Conservation (phyloP, 495 filamentous ascomycete genomes). For the Hypoxylon rickii region DNA sequence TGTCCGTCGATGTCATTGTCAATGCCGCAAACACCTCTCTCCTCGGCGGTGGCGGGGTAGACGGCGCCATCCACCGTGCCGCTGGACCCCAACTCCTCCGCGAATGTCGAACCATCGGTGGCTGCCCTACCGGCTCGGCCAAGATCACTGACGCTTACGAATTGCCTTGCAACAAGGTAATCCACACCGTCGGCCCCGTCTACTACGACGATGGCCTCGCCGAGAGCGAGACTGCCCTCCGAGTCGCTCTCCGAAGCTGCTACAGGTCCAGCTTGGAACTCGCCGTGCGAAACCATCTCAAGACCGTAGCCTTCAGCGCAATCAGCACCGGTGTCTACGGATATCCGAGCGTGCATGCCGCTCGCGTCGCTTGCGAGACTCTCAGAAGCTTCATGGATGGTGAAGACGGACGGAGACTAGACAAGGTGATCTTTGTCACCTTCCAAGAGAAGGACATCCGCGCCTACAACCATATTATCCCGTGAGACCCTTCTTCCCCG, state of each 20-base stretch:
- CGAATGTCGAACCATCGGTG: constrained; percentile 70
- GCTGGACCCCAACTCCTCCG: constrained; percentile 70
- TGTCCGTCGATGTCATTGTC: constrained; percentile 82
- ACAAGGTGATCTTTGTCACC: constrained; percentile 78
- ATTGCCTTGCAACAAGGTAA: constrained; percentile 76
- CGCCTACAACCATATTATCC: constrained; percentile 69
- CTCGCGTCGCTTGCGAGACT: constrained; percentile 66
- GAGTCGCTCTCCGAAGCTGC: constrained; percentile 65
- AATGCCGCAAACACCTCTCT: constrained; percentile 87
- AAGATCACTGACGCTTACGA: constrained; percentile 82
- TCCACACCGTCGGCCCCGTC: constrained; percentile 91
- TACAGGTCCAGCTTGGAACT: constrained; percentile 76
- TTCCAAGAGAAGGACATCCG: constrained; percentile 77
- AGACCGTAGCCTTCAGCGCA: constrained; percentile 78
- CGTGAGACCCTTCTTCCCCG: constrained; percentile 61
- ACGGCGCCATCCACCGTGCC: constrained; percentile 83
- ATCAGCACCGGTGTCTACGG: constrained; percentile 90
- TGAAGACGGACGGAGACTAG: constrained; percentile 59
- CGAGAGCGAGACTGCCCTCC: constrained; percentile 56
- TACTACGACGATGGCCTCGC: constrained; percentile 55
- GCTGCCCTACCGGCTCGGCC: constrained; percentile 78
- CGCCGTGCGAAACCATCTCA: constrained; percentile 66
- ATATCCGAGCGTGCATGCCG: constrained; percentile 77
- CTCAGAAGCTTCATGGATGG: constrained; percentile 72
- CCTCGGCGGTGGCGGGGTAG: constrained; percentile 84